Conservation (phyloP, 352 stramenopile genomes). For the Globisporangium radiosum region DNA sequence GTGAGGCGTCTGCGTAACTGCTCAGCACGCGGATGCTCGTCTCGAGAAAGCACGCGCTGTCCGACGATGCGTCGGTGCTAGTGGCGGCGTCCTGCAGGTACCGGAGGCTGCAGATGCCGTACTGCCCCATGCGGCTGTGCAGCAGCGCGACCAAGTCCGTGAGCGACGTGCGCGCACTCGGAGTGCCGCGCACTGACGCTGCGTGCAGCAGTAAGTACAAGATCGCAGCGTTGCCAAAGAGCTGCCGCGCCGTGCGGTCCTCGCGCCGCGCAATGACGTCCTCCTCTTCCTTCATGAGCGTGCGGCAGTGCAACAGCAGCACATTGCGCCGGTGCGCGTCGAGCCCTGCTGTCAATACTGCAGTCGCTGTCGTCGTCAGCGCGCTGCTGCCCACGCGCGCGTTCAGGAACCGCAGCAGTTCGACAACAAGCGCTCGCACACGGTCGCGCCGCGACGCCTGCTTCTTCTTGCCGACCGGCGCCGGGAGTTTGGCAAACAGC, state of each 20-base stretch:
- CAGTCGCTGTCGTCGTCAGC: not conserved
- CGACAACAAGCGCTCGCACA: constrained; percentile 31
- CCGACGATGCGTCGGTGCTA: not conserved
- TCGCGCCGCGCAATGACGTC: constrained; percentile 32
- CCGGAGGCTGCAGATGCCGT: constrained; percentile 37
- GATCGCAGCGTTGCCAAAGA: constrained; percentile 46
- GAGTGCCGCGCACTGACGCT: not conserved
- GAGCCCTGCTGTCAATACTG: constrained; percentile 2
- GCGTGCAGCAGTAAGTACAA: constrained; percentile 34
- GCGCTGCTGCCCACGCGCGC: constrained; percentile 3
- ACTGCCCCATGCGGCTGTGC: constrained; percentile 33
- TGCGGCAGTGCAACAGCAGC: constrained; percentile 39
- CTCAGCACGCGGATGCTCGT: constrained; percentile 27
- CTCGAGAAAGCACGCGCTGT: constrained; percentile 35
- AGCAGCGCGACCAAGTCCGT: constrained; percentile 28
- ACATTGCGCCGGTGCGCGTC: constrained; percentile 19
- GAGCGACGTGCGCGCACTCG: constrained; percentile 2
- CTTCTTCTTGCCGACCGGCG: constrained; percentile 37
- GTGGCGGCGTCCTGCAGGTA: constrained; percentile 17
- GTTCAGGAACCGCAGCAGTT: constrained; percentile 37
- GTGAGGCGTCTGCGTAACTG: constrained; percentile 16
- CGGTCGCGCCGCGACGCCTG: constrained; percentile 31
- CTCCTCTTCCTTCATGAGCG: constrained; percentile 70
- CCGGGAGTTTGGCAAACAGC: constrained; percentile 23
- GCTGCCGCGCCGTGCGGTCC: constrained; percentile 30